Evolutionary conservation across 176 grass and related monocot species (phyloP), one percentile per base, ranked within the genome.

Genomic region (Zizania latifolia): DNA sequence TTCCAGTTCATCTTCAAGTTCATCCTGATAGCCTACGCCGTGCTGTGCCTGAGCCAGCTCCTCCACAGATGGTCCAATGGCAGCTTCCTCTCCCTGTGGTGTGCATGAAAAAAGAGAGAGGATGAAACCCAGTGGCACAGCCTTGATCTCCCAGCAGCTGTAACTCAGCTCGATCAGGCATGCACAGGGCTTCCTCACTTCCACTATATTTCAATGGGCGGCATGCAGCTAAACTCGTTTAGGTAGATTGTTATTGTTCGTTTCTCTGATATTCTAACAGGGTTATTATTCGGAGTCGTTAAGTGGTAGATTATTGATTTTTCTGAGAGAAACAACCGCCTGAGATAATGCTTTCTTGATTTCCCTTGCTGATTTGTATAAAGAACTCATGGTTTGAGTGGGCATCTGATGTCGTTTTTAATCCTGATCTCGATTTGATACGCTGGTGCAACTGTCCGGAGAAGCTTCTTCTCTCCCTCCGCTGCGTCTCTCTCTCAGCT

Each of bases 1-100:
- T n/a, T n/a, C n/a, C n/a, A n/a, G n/a, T 74, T 76, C 76, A 53
- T 88, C 55, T 73, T 87, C 90, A 92, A 92, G 82, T 77, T 92
- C 64, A 36, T 86, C 70, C 32, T 92, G 31, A 70, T 92, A 5
- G 78, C 74, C 0, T 92, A 92, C 66, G 90, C 90, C 16, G 30
- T 81, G 74, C 70, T 92, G 48, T 92, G 64, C 71, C 83, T 92
- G 50, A 55, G 46, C 17, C 64, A 89, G 19, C 45, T 92, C 58
- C 79, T 92, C 33, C 82, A 80, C 55, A 83, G 78, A 82, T 89
- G 63, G 81, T 82, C 78, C 12, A 82, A 48, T 8, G 58, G 79
- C 23, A 46, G 72, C 72, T 56, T 77, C 63, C 64, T 81, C 57
- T 72, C 85, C 65, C 72, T 78, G 46, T 65, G 65, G 85, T 87